Percentiles rank a stretch among this genome's conserved stretches.
phyloP scores from a whole-genome alignment of 176 grass and related monocot genomes.

The Oryza glaberrima region DNA sequence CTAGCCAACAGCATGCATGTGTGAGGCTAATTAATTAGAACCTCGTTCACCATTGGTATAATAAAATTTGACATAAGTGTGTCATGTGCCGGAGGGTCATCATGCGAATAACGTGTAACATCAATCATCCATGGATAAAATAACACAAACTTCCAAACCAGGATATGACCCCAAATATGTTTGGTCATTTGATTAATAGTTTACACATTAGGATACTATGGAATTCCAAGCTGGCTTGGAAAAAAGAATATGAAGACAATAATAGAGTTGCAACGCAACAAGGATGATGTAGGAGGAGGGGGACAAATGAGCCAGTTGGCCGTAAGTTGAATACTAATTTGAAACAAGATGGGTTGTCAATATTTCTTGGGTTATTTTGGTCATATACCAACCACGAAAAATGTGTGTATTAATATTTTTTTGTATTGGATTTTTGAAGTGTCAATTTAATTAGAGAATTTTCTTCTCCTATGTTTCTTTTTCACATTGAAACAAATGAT shows the following conservation, averaged over 20 bases:
- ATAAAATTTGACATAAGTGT: neutral
- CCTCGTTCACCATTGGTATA: neutral
- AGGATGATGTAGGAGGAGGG: neutral
- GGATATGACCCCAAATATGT: neutral
- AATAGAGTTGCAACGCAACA: neutral
- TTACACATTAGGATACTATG: neutral
- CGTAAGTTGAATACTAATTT: neutral
- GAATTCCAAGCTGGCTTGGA: neutral
- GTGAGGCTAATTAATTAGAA: neutral
- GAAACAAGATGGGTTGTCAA: neutral
- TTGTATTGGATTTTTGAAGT: too few species aligned
- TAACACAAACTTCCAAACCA: neutral
- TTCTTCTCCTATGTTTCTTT: neutral
- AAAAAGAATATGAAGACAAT: neutral
- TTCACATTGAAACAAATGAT: neutral
- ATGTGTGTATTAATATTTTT: neutral
- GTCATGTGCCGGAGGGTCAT: too few species aligned
- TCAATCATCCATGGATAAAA: neutral
- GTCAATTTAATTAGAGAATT: neutral
- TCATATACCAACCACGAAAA: too few species aligned
- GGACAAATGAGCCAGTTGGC: neutral
- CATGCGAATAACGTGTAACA: too few species aligned
- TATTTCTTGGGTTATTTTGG: neutral
- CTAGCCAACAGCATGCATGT: neutral
- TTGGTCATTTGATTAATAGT: neutral